Evolutionary conservation across 2,329 filamentous ascomycete genomes (phyloP).

Genomic region (Fusarium camptoceras): DNA sequence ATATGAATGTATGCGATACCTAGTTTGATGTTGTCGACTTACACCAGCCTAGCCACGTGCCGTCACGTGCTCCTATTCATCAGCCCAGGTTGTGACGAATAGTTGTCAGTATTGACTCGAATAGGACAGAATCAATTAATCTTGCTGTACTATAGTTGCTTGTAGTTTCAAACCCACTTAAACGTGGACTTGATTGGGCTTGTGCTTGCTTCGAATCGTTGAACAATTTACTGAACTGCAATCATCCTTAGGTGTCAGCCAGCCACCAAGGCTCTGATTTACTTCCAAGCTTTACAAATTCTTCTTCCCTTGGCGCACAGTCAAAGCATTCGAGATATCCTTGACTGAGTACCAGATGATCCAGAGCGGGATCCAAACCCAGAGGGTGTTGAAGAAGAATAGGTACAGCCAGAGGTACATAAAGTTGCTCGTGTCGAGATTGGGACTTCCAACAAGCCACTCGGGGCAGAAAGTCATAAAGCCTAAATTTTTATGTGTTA

Average conservation of each 20-base stretch:
- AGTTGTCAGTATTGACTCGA: not conserved
- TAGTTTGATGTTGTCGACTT: not conserved
- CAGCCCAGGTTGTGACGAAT: not conserved
- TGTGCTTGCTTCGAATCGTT: not conserved
- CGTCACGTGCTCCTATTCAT: not conserved
- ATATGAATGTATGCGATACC: not conserved
- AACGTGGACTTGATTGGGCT: not conserved
- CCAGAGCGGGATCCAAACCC: constrained; percentile 73
- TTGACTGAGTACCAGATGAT: constrained; percentile 65
- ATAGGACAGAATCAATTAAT: not conserved
- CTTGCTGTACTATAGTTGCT: no score
- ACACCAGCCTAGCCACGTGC: not conserved
- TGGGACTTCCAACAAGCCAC: constrained; percentile 72
- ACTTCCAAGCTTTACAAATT: constrained; percentile 32
- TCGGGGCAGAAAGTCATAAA: constrained; percentile 80
- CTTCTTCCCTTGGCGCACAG: constrained; percentile 49
- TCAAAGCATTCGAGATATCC: constrained; percentile 68
- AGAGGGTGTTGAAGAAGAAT: constrained; percentile 76
- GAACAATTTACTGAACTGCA: not conserved
- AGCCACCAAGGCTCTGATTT: not conserved
- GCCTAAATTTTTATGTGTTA: constrained; percentile 53
- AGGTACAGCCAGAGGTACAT: constrained; percentile 77
- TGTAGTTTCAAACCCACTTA: not conserved
- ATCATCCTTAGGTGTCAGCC: not conserved
- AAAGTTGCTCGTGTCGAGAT: constrained; percentile 73